phyloP scores from a whole-genome alignment of 768 basidiomycete genomes.

The Lactifluus hygrophoroides region DNA sequence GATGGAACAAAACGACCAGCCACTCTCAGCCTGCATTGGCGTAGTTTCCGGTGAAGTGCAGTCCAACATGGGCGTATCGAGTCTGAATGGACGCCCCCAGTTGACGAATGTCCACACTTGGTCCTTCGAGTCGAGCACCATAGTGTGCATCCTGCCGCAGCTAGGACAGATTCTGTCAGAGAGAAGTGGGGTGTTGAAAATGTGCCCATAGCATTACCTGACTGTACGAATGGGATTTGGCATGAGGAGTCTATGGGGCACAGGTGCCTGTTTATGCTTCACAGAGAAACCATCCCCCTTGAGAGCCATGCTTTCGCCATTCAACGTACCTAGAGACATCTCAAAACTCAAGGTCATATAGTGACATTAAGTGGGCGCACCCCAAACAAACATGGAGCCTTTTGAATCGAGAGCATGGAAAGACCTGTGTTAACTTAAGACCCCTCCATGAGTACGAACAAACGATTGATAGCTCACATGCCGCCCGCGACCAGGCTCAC shows the following conservation, averaged over 20 bases:
- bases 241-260: constrained; percentile 51
- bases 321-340: constrained; percentile 44
- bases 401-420: constrained; percentile 78
- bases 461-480: constrained; percentile 43
- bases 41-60: constrained; percentile 37
- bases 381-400: constrained; percentile 76
- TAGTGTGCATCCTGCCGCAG: constrained; percentile 69
- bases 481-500: constrained; percentile 74
- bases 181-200: neutral
- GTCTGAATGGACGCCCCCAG: constrained; percentile 72
- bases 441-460: neutral
- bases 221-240: constrained; percentile 52
- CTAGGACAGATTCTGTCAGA: constrained; percentile 30
- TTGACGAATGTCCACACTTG: constrained; percentile 67
- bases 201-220: constrained; percentile 39
- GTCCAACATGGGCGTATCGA: constrained; percentile 35
- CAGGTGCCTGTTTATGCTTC: constrained; percentile 38
- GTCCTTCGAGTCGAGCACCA: constrained; percentile 49
- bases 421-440: constrained; percentile 42
- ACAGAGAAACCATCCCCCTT: constrained; percentile 49
- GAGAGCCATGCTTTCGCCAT: constrained; percentile 37
- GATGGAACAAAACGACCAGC: constrained; percentile 71
- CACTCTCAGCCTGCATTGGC: constrained; percentile 62
- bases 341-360: neutral
- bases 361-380: constrained; percentile 31